Percentiles rank a stretch among this genome's conserved stretches.
Evolutionary conservation across 2,329 filamentous ascomycete genomes (phyloP).

Genomic region (Gremmenia infestans): DNA sequence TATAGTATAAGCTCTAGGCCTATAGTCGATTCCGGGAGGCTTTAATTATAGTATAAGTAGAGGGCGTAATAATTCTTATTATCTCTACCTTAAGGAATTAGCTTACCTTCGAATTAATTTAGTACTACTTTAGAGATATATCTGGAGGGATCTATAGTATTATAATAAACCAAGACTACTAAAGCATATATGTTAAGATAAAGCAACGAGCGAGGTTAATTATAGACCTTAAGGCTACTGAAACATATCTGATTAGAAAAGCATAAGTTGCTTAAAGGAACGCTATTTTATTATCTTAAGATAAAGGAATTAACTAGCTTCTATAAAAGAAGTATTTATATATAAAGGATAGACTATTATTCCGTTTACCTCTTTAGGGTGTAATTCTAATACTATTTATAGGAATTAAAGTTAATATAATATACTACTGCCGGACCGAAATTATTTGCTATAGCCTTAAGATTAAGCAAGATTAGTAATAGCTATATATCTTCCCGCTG

Average conservation of each 20-base stretch:
- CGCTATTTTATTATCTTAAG: constrained; percentile 13
- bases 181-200: constrained; percentile 76
- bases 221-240: constrained; percentile 65
- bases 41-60: too few species aligned
- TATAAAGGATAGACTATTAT: constrained; percentile 74
- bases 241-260: constrained; percentile 73
- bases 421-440: constrained; percentile 80
- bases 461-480: constrained; percentile 78
- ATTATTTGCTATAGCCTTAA: constrained; percentile 80
- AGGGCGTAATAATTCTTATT: constrained; percentile 57
- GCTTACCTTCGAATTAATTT: constrained; percentile 73
- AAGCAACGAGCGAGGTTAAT: constrained; percentile 68
- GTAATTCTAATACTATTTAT: constrained; percentile 69
- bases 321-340: constrained; percentile 41
- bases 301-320: neutral
- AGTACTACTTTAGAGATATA: constrained; percentile 83
- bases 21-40: constrained; percentile 70
- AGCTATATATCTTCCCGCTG: constrained; percentile 75
- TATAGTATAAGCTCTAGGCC: constrained; percentile 56
- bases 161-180: constrained; percentile 86
- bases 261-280: constrained; percentile 75
- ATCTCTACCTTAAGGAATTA: constrained; percentile 82
- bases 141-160: constrained; percentile 87
- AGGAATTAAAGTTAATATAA: constrained; percentile 85
- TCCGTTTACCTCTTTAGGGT: constrained; percentile 69